A percentile compares a stretch with the other conserved stretches of the same genome.
Conservation (phyloP, 2,329 filamentous ascomycete genomes). For the Calonectria pseudoreteaudii region DNA sequence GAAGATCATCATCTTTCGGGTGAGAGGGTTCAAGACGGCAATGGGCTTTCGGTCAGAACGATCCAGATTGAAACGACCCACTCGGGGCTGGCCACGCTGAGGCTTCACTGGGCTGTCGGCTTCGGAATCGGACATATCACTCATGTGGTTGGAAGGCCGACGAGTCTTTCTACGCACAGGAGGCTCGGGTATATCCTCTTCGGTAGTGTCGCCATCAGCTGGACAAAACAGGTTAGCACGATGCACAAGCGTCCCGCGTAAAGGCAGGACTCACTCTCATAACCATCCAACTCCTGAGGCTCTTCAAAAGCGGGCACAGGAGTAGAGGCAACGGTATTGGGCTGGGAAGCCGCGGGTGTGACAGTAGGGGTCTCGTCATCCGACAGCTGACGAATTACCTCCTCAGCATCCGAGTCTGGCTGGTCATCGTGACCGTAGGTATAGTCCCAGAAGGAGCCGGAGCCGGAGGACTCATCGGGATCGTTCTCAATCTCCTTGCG, state of each 20-base stretch:
- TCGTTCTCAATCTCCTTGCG: slow-evolving; percentile 80
- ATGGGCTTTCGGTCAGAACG: slow-evolving; percentile 67
- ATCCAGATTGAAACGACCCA: slow-evolving; percentile 67
- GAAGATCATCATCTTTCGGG: slow-evolving; percentile 73
- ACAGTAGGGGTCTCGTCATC: slow-evolving; percentile 57
- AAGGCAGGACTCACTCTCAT: slow-evolving; percentile 66
- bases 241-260: slow-evolving; percentile 22
- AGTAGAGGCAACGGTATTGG: slow-evolving; percentile 36
- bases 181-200: slow-evolving; percentile 68
- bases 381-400: slow-evolving; percentile 50
- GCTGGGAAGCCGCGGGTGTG: slow-evolving; percentile 53
- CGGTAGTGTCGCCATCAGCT: slow-evolving; percentile 73
- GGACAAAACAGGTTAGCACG: slow-evolving; percentile 53
- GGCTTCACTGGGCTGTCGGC: slow-evolving; percentile 59
- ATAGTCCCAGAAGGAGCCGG: slow-evolving; percentile 74
- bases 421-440: slow-evolving; percentile 58
- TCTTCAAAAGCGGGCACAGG: slow-evolving; percentile 48
- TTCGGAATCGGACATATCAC: slow-evolving; percentile 64
- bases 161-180: slow-evolving; percentile 61
- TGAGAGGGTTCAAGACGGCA: slow-evolving; percentile 67
- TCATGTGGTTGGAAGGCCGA: slow-evolving; percentile 50
- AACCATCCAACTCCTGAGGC: slow-evolving; percentile 63
- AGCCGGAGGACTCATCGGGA: slow-evolving; percentile 67
- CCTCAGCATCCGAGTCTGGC: slow-evolving; percentile 57
- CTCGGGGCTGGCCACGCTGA: slow-evolving; percentile 64